A percentile compares a stretch with the other conserved stretches of the same genome.
Evolutionary conservation across 768 basidiomycete species (phyloP).

Genomic region (Boletus reticuloceps): DNA sequence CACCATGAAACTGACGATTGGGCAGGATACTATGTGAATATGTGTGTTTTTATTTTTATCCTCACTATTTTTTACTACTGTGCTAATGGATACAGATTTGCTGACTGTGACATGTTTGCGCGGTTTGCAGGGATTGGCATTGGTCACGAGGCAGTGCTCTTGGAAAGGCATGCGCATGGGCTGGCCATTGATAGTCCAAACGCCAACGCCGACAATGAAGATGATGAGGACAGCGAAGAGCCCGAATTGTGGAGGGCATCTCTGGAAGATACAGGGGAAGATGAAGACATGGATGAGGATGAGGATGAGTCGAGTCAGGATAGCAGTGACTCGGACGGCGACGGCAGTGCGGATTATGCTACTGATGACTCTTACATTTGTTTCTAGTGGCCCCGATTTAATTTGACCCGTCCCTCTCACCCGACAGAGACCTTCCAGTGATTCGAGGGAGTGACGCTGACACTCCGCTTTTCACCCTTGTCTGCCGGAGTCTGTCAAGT

Average conservation of each 20-base stretch:
- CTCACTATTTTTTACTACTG: not conserved
- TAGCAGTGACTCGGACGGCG: not conserved
- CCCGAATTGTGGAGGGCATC: not conserved
- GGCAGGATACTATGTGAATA: too few relatives aligned
- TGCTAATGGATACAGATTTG: not conserved
- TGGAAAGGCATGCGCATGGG: not conserved
- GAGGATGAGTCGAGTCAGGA: not conserved
- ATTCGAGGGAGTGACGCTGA: too few relatives aligned
- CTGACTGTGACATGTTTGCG: slow-evolving; percentile 7
- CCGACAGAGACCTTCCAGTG: too few relatives aligned
- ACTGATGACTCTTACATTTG: not conserved
- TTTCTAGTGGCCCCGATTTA: not conserved
- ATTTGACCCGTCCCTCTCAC: not conserved
- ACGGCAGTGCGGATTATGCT: not conserved
- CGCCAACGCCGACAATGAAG: not conserved
- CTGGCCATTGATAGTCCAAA: not conserved
- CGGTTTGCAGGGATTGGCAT: slow-evolving; percentile 1
- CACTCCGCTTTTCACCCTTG: too few relatives aligned
- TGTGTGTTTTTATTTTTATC: too few relatives aligned
- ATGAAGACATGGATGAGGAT: not conserved
- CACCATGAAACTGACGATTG: too few relatives aligned
- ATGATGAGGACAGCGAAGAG: not conserved
- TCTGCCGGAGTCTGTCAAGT: too few relatives aligned
- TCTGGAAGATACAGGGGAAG: not conserved
- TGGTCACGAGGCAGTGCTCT: not conserved